Evolutionary conservation across 192 early-diverging fungal genomes (phyloP).

Genomic region (Linnemannia zychae): DNA sequence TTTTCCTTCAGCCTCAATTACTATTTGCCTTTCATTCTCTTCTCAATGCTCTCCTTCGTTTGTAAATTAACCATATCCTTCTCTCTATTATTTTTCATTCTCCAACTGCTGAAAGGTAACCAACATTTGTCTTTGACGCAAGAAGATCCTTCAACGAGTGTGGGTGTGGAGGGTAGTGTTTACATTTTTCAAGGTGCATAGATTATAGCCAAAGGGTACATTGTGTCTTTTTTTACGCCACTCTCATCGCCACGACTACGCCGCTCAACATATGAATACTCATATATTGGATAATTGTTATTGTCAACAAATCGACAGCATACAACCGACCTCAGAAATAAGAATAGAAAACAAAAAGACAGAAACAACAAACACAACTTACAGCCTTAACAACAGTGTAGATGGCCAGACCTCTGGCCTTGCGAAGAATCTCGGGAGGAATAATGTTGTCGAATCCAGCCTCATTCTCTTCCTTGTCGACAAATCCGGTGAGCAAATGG

Average conservation of each 20-base stretch:
- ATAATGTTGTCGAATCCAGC: constrained; percentile 77
- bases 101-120: no score
- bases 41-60: no score
- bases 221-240: background rate
- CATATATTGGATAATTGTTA: background rate
- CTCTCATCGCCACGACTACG: background rate
- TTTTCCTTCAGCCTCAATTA: no score
- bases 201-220: background rate
- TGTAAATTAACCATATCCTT: no score
- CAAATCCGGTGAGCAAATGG: constrained; percentile 42
- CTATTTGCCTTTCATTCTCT: no score
- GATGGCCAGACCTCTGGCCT: constrained; percentile 93
- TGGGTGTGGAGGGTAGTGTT: no score
- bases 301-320: background rate
- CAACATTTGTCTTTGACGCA: no score
- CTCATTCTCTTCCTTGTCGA: constrained; percentile 55
- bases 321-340: background rate
- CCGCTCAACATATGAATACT: background rate
- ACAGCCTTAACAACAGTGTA: constrained; percentile 95
- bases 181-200: background rate
- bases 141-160: no score
- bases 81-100: no score
- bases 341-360: background rate
- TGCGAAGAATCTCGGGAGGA: constrained; percentile 71
- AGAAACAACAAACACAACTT: no score